Evolutionary conservation across 31 red algal genomes (phyloP).

Genomic region (Porphyra umbilicalis): DNA sequence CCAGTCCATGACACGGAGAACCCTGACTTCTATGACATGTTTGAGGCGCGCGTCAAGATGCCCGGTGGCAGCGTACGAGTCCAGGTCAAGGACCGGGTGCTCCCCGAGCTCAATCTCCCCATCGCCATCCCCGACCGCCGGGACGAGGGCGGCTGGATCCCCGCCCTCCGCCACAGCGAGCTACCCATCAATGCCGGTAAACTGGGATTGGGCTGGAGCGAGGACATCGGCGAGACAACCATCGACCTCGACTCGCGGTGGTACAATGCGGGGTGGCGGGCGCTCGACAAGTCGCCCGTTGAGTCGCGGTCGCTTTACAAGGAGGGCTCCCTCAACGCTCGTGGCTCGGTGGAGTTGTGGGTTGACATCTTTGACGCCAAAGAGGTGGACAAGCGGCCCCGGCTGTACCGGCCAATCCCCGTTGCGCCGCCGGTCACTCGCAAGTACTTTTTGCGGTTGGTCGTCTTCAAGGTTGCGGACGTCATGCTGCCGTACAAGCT

Average conservation of each 20-base stretch:
- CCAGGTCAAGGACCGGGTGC: slow-evolving; percentile 77
- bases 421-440: slow-evolving; percentile 36
- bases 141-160: slow-evolving; percentile 31
- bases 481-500: slow-evolving; percentile 64
- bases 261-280: slow-evolving; percentile 86
- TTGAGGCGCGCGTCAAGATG: slow-evolving; percentile 82
- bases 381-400: slow-evolving; percentile 56
- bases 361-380: slow-evolving; percentile 81
- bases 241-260: slow-evolving; percentile 85
- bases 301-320: slow-evolving; percentile 66
- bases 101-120: slow-evolving; percentile 64
- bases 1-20: slow-evolving; percentile 65
- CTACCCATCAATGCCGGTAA: slow-evolving; percentile 64
- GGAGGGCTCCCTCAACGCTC: slow-evolving; percentile 58
- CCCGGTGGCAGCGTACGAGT: slow-evolving; percentile 69
- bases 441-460: slow-evolving; percentile 54
- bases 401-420: slow-evolving; percentile 46
- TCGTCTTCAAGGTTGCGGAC: slow-evolving; percentile 67
- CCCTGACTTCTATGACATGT: slow-evolving; percentile 86
- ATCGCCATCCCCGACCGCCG: slow-evolving; percentile 33
- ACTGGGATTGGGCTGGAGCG: slow-evolving; percentile 68
- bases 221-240: slow-evolving; percentile 79
- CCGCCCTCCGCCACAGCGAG: slow-evolving; percentile 29
- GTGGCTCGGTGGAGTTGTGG: slow-evolving; percentile 74
- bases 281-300: slow-evolving; percentile 62